These are phyloP conservation scores for Trichoderma brevicompactum DNA, from an alignment of 2,329 filamentous ascomycete genomes.

Conservation along the genomic window DNA sequence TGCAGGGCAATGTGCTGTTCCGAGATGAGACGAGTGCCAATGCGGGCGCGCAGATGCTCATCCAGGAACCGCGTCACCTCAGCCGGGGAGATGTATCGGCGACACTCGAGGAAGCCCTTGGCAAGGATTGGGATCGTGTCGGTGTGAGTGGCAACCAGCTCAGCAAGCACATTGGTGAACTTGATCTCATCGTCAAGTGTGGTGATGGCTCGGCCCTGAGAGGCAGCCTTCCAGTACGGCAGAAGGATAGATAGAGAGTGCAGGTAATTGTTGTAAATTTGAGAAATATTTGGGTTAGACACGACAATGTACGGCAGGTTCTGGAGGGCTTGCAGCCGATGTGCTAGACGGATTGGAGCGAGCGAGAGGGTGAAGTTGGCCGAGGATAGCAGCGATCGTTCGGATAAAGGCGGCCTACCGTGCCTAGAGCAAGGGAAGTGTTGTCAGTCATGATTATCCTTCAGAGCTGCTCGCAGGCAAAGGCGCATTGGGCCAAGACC, in stretches of 20 bases:
- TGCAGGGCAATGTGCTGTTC: conserved; percentile 97
- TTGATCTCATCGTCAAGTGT: conserved; percentile 84
- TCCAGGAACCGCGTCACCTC: conserved; percentile 94
- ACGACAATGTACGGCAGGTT: conserved; percentile 98
- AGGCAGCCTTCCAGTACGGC: conserved; percentile 68
- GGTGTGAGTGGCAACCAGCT: conserved; percentile 91
- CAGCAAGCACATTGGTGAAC: conserved; percentile 91
- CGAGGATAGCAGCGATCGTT: conserved; percentile 79
- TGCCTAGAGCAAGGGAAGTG: conserved; percentile 48
- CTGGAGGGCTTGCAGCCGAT: conserved; percentile 88
- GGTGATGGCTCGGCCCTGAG: conserved; percentile 44
- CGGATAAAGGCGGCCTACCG: conserved; percentile 82
- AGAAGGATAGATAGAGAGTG: conserved; percentile 90
- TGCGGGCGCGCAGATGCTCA: conserved; percentile 88
- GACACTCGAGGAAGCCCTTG: conserved; percentile 88
- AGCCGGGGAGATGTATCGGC: conserved; percentile 80
- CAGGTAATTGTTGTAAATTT: conserved; percentile 95
- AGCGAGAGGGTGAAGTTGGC: conserved; percentile 96
- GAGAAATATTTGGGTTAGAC: conserved; percentile 91
- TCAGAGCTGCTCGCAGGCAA: too few species aligned
- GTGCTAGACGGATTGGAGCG: conserved; percentile 87
- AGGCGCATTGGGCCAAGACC: not conserved
- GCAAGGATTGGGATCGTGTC: conserved; percentile 95
- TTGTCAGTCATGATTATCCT: too few species aligned
- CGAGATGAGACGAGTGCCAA: conserved; percentile 90